phyloP scores from a whole-genome alignment of 108 stramenopile genomes.

The Nitzschia sp. region DNA sequence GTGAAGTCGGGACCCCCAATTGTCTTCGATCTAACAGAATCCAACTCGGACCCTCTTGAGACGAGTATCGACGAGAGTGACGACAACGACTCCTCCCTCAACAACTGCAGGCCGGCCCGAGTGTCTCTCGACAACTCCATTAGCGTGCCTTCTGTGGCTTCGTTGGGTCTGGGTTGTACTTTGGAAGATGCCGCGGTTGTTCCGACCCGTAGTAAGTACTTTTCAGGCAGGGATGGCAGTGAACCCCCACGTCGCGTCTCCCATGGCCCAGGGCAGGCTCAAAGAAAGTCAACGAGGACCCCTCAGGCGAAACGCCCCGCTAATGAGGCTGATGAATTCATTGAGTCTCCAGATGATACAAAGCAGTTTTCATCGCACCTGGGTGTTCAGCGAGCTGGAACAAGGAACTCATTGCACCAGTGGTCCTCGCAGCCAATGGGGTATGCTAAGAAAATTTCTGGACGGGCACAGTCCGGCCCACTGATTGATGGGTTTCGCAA shows the following conservation, averaged over 20 bases:
- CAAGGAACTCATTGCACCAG: no score
- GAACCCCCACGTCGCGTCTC: not conserved
- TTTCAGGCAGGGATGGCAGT: not conserved
- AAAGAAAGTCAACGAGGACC: not conserved
- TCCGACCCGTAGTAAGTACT: not conserved
- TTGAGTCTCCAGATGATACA: not conserved
- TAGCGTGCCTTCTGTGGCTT: no score
- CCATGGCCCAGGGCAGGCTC: not conserved
- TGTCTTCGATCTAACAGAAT: conserved; percentile 12
- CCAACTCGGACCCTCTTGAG: not conserved
- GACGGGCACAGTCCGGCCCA: not conserved
- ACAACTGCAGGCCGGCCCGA: not conserved
- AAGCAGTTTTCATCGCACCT: no score
- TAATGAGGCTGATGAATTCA: no score
- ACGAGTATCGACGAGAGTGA: not conserved
- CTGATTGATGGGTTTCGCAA: not conserved
- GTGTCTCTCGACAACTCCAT: conserved; percentile 10
- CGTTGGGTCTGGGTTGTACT: no score
- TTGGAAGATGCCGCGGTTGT: not conserved
- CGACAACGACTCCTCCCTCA: not conserved
- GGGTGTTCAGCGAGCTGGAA: no score
- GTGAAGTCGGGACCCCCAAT: not conserved
- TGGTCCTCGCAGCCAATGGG: no score
- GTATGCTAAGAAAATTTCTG: not conserved
- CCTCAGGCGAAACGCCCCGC: not conserved